Evolutionary conservation across 1,139 yeast genomes (phyloP).

Genomic region (Pichia terricola): DNA sequence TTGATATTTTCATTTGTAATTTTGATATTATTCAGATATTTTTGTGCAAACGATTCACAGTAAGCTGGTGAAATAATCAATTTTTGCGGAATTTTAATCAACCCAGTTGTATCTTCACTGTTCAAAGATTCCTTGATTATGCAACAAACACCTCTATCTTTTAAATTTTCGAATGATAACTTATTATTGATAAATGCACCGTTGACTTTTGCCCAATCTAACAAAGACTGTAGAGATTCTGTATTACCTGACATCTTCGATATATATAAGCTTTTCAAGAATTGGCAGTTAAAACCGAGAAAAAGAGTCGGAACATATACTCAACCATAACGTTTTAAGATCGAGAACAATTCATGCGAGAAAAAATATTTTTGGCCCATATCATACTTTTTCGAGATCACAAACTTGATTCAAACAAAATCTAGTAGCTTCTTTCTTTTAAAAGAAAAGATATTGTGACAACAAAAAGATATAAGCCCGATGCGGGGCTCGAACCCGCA

Average conservation of each 20-base stretch:
- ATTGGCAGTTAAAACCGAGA: too few relatives aligned
- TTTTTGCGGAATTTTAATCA: conserved; percentile 18
- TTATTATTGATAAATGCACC: conserved; percentile 36
- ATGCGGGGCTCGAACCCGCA: conserved; percentile 34
- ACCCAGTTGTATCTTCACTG: conserved; percentile 5
- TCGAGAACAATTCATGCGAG: too few relatives aligned
- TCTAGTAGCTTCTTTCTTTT: too few relatives aligned
- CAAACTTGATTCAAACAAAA: too few relatives aligned
- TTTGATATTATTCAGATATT: conserved; percentile 12
- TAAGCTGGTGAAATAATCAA: conserved; percentile 23
- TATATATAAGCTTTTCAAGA: too few relatives aligned
- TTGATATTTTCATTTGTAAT: conserved; percentile 25
- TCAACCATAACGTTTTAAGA: too few relatives aligned
- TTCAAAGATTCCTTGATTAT: conserved; percentile 9
- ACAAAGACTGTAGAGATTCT: not conserved
- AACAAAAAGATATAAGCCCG: conserved; percentile 24
- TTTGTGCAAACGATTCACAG: conserved; percentile 35
- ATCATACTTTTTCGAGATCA: too few relatives aligned
- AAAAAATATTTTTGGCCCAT: too few relatives aligned
- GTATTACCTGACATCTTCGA: too few relatives aligned
- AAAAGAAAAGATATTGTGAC: too few relatives aligned
- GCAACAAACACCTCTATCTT: conserved; percentile 18
- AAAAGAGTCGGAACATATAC: too few relatives aligned
- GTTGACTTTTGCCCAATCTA: conserved; percentile 39
- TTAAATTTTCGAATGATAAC: conserved; percentile 23